Conservation (phyloP, 441 rosid species). For the Arabidopsis lyrata region DNA sequence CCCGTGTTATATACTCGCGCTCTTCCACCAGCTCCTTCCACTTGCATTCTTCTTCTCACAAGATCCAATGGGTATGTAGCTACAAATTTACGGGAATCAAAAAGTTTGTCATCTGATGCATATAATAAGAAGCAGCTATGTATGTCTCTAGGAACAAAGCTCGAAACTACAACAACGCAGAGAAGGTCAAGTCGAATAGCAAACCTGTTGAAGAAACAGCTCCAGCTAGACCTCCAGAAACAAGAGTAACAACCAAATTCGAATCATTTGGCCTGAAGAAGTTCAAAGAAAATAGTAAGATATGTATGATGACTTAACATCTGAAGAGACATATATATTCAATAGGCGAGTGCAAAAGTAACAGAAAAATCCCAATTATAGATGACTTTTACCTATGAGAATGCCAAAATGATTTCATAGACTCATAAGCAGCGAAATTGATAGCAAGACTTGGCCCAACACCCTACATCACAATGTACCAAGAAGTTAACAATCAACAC, state of each 20-base stretch:
- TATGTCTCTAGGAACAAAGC: not conserved
- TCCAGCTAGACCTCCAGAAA: constrained; percentile 94
- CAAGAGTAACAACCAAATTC: constrained; percentile 65
- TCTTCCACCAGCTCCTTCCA: constrained; percentile 93
- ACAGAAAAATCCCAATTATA: not conserved
- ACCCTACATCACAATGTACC: constrained; percentile 58
- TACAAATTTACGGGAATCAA: constrained; percentile 44
- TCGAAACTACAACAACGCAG: constrained; percentile 2
- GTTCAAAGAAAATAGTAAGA: constrained; percentile 31
- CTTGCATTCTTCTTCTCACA: constrained; percentile 93
- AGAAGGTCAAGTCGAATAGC: constrained; percentile 17
- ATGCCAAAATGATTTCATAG: constrained; percentile 71
- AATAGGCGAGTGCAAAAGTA: not conserved
- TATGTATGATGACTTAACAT: constrained; percentile 1
- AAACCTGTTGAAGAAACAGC: constrained; percentile 90
- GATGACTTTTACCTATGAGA: constrained; percentile 64
- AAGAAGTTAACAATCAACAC: constrained; percentile 28
- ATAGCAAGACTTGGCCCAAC: constrained; percentile 95
- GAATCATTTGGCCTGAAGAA: constrained; percentile 78
- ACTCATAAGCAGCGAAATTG: constrained; percentile 84
- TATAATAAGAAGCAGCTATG: not conserved
- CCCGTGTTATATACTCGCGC: constrained; percentile 80
- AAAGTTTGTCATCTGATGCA: constrained; percentile 1
- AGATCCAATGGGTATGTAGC: constrained; percentile 96
- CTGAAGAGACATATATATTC: not conserved